Evolutionary conservation across 805 yeast species (phyloP).

Genomic region (Saccharomycopsis selenospora): DNA sequence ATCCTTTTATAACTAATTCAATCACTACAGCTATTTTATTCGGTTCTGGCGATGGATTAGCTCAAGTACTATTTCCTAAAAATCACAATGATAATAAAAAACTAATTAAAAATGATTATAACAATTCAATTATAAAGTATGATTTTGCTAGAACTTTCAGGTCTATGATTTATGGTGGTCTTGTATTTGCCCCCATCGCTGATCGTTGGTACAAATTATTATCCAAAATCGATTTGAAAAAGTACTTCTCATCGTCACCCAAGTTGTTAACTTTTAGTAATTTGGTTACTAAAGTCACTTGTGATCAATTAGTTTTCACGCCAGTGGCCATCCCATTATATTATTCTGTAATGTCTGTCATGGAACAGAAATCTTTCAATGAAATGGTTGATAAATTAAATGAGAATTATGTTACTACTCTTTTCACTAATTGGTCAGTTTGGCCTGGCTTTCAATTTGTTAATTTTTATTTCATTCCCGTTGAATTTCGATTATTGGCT

Average conservation of each 20-base stretch:
- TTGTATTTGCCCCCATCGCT: constrained; percentile 71
- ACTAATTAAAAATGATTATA: neutral
- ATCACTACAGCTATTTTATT: constrained; percentile 52
- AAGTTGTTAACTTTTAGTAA: constrained; percentile 23
- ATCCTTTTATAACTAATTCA: constrained; percentile 50
- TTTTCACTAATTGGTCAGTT: constrained; percentile 69
- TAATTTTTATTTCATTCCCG: constrained; percentile 73
- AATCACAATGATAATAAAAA: constrained; percentile 5
- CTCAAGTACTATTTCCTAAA: constrained; percentile 47
- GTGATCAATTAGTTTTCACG: constrained; percentile 72
- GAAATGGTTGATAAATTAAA: constrained; percentile 38
- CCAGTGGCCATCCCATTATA: constrained; percentile 74
- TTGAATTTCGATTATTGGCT: constrained; percentile 55
- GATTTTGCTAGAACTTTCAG: constrained; percentile 53
- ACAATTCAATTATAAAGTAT: constrained; percentile 25
- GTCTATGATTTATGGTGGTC: constrained; percentile 63
- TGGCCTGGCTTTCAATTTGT: constrained; percentile 86
- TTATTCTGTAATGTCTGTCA: constrained; percentile 54
- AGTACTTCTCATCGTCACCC: neutral
- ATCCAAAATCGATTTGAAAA: constrained; percentile 23
- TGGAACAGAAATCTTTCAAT: constrained; percentile 46
- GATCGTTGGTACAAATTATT: constrained; percentile 60
- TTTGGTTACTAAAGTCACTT: constrained; percentile 44
- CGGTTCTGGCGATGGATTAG: constrained; percentile 69
- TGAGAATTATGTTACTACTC: constrained; percentile 57